phyloP scores from a whole-genome alignment of 768 basidiomycete genomes.

The Hydnum rufescens region DNA sequence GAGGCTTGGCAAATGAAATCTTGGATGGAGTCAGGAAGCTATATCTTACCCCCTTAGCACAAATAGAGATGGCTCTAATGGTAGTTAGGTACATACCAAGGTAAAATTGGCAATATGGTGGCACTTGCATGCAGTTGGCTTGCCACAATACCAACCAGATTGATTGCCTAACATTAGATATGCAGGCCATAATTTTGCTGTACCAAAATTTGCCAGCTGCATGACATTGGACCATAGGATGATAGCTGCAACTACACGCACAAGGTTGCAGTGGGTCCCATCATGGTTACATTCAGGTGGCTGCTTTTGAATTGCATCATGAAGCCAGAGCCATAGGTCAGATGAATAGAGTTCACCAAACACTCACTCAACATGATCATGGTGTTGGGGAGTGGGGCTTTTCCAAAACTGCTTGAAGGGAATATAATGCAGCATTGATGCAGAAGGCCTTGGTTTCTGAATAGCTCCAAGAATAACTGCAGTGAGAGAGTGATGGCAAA shows the following conservation, averaged over 20 bases:
- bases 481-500: background rate
- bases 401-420: background rate
- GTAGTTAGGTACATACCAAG: background rate
- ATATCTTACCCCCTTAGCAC: background rate
- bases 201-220: constrained; percentile 8
- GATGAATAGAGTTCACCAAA: constrained; percentile 4
- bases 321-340: constrained; percentile 2
- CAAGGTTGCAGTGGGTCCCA: background rate
- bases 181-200: constrained; percentile 7
- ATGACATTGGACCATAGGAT: constrained; percentile 8
- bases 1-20: background rate
- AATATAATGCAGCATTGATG: background rate
- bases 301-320: background rate
- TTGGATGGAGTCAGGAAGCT: constrained; percentile 7
- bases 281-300: background rate
- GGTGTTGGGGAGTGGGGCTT: background rate
- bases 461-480: background rate
- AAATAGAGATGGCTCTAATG: background rate
- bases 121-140: background rate
- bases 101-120: constrained; percentile 7
- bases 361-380: background rate
- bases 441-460: background rate
- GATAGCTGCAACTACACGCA: constrained; percentile 2
- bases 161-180: constrained; percentile 8
- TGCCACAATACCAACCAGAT: constrained; percentile 1